A percentile compares a stretch with the other conserved stretches of the same genome.
Evolutionary conservation across 352 stramenopile species (phyloP).

Genomic region (Halophytophthora polymorphica): DNA sequence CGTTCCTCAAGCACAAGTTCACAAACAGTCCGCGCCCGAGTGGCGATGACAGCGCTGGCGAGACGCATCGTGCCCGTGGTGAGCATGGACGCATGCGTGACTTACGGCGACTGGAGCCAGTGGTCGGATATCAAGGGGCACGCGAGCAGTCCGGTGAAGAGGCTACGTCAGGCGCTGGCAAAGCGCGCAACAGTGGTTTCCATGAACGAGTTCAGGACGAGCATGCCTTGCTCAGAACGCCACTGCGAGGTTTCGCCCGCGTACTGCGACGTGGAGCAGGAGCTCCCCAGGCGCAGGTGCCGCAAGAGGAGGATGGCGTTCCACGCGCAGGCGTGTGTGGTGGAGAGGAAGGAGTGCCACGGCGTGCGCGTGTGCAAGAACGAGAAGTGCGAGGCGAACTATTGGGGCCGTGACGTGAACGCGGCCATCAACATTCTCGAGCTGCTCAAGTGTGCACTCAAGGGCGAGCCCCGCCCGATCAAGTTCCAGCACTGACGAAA

Average conservation of each 20-base stretch:
- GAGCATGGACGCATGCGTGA: conserved; percentile 9
- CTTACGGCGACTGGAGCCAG: conserved; percentile 8
- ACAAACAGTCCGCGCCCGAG: background rate
- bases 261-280: background rate
- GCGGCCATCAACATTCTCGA: conserved; percentile 3
- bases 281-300: no score
- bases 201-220: conserved; percentile 13
- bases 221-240: conserved; percentile 5
- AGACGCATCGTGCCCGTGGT: conserved; percentile 2
- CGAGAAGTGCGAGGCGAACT: background rate
- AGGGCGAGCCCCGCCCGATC: background rate
- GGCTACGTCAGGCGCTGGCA: conserved; percentile 6
- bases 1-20: conserved; percentile 12
- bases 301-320: background rate
- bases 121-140: conserved; percentile 9
- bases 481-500: no score
- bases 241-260: conserved; percentile 3
- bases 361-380: background rate
- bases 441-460: background rate
- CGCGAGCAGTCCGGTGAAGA: conserved; percentile 6
- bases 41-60: conserved; percentile 3
- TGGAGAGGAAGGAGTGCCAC: background rate
- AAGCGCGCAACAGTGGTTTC: conserved; percentile 11
- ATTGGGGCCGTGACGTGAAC: no score
- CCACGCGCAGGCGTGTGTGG: background rate